Evolutionary conservation across 768 basidiomycete genomes (phyloP), one percentile per base, ranked within the genome.

Genomic region (Dacryopinax primogenitus): DNA sequence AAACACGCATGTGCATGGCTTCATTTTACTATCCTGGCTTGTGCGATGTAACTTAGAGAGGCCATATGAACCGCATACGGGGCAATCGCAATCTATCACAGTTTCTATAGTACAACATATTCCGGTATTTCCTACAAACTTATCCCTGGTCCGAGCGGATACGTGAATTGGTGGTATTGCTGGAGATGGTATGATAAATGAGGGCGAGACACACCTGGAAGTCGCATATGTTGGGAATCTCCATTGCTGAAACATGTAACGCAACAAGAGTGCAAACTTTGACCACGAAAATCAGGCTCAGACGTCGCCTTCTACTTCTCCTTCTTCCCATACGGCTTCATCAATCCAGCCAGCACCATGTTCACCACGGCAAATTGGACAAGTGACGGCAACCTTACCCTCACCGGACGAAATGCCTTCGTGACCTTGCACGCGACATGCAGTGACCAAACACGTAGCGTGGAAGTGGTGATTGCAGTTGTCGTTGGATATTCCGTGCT

Each of bases 31-130:
- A n/a, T n/a, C n/a, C n/a, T n/a, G n/a, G n/a, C n/a, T n/a, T n/a
- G n/a, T n/a, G n/a, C n/a, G n/a, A n/a, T n/a, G n/a, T n/a, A n/a
- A n/a, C n/a, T n/a, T n/a, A n/a, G n/a, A n/a, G n/a, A n/a, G n/a
- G n/a, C n/a, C n/a, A n/a, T n/a, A n/a, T n/a, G n/a, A n/a, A n/a
- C n/a, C n/a, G n/a, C n/a, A n/a, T n/a, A n/a, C n/a, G n/a, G n/a
- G n/a, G n/a, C n/a, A n/a, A n/a, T n/a, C n/a, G n/a, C n/a, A n/a
- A n/a, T n/a, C n/a, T n/a, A n/a, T n/a, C n/a, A n/a, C n/a, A n/a
- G n/a, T n/a, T n/a, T n/a, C n/a, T 58, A 23, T 58, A 58, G 51
- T 58, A 58, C 26, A 58, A 58, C 51, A 30, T 30, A 47, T 47
- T 47, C 13, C 23, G 13, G n/a, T n/a, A n/a, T n/a, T n/a, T n/a